Conservation (phyloP, 2,329 filamentous ascomycete genomes). For the Tolypocladium endophyticum region DNA sequence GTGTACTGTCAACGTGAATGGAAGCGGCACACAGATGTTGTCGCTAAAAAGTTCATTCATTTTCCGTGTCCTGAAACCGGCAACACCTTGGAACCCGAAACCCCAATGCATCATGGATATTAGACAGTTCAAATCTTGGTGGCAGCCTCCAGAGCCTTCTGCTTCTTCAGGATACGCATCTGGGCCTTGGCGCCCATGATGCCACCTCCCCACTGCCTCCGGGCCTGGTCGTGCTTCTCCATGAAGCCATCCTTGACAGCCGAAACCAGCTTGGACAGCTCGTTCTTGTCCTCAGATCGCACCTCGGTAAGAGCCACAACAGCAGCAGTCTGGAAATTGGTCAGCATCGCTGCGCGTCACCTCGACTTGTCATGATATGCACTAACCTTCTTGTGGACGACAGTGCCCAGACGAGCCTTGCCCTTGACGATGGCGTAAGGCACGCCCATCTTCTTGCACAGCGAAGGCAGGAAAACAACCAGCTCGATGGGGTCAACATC, state of each 20-base stretch:
- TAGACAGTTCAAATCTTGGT: constrained; percentile 80
- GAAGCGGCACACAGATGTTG: constrained; percentile 11
- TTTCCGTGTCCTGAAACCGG: constrained; percentile 30
- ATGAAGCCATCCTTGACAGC: constrained; percentile 97
- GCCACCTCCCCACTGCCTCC: constrained; percentile 97
- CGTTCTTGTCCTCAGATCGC: constrained; percentile 94
- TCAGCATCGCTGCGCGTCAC: too few relatives aligned
- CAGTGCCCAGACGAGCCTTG: constrained; percentile 97
- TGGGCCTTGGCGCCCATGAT: constrained; percentile 97
- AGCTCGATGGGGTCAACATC: constrained; percentile 99
- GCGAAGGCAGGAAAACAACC: constrained; percentile 96
- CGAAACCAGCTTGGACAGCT: constrained; percentile 92
- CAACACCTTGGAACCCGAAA: constrained; percentile 28
- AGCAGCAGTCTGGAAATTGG: constrained; percentile 65
- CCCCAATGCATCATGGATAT: constrained; percentile 30
- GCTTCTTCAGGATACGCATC: constrained; percentile 68
- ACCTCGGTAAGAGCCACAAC: constrained; percentile 95
- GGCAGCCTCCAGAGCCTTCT: constrained; percentile 85
- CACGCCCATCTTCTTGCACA: constrained; percentile 99
- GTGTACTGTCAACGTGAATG: constrained; percentile 2
- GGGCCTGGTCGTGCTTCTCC: constrained; percentile 85
- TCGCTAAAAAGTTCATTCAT: constrained; percentile 30
- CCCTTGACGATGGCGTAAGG: constrained; percentile 99
- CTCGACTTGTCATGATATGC: neutral
- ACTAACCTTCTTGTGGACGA: constrained; percentile 96